Evolutionary conservation across 768 basidiomycete species (phyloP).

Genomic region (Russula ochroleuca): DNA sequence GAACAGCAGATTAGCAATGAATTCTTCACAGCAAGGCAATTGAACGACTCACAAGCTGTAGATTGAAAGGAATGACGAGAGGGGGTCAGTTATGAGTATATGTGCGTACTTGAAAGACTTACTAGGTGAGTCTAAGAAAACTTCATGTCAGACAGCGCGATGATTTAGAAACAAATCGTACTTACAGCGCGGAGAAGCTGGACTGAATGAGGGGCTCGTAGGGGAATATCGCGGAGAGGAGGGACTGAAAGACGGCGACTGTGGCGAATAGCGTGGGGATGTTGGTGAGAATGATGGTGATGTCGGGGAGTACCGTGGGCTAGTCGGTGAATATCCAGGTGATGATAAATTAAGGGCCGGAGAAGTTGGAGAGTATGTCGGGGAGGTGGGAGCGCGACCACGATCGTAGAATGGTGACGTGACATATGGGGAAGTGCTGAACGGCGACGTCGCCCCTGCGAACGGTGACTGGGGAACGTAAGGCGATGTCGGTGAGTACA

Average conservation of each 20-base stretch:
- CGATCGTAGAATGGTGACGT: conserved; percentile 80
- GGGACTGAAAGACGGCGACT: conserved; percentile 88
- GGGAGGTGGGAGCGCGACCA: conserved; percentile 65
- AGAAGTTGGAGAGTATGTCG: conserved; percentile 85
- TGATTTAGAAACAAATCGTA: conserved; percentile 29
- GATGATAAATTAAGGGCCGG: conserved; percentile 79
- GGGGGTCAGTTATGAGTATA: conserved; percentile 30
- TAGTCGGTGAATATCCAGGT: conserved; percentile 62
- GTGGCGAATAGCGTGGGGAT: conserved; percentile 86
- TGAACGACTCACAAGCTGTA: conserved; percentile 56
- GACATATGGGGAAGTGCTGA: conserved; percentile 73
- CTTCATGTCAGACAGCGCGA: conserved; percentile 10
- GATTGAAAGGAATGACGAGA: conserved; percentile 12
- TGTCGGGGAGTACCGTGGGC: conserved; percentile 81
- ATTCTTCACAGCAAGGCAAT: not conserved
- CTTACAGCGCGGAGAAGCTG: conserved; percentile 84
- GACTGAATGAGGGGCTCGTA: conserved; percentile 82
- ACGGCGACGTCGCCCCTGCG: conserved; percentile 76
- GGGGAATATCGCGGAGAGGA: conserved; percentile 88
- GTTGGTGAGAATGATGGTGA: conserved; percentile 86
- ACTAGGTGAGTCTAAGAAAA: conserved; percentile 69
- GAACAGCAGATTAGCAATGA: conserved; percentile 22
- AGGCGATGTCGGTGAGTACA: conserved; percentile 86
- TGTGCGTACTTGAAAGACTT: conserved; percentile 37
- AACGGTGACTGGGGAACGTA: conserved; percentile 85